Evolutionary conservation across 1,139 yeast species (phyloP).

Genomic region (Pichia cactophila): DNA sequence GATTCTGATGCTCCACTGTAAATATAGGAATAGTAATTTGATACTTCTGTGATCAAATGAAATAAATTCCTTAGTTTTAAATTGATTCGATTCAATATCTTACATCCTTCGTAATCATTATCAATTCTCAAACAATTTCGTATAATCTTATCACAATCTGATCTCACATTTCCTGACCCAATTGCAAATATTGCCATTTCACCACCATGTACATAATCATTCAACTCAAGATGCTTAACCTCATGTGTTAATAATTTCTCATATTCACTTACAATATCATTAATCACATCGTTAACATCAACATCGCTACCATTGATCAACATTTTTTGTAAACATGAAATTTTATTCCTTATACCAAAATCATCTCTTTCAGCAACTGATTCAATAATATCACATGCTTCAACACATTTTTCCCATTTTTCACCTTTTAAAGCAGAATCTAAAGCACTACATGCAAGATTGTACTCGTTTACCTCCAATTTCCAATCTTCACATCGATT

Average conservation of each 20-base stretch:
- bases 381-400: constrained; percentile 22
- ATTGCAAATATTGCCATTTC: constrained; percentile 22
- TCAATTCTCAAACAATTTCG: constrained; percentile 55
- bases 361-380: constrained; percentile 26
- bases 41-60: constrained; percentile 19
- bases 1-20: constrained; percentile 20
- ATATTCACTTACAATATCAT: constrained; percentile 20
- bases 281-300: constrained; percentile 16
- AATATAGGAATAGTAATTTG: constrained; percentile 25
- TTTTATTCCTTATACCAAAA: constrained; percentile 24
- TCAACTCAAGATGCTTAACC: constrained; percentile 13
- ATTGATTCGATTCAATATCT: constrained; percentile 38
- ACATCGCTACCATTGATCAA: constrained; percentile 1
- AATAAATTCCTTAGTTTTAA: constrained; percentile 21
- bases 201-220: constrained; percentile 19
- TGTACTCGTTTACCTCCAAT: constrained; percentile 7
- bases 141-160: constrained; percentile 25
- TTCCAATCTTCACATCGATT: not conserved
- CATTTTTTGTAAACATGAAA: constrained; percentile 17
- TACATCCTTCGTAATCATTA: constrained; percentile 56
- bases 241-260: constrained; percentile 17
- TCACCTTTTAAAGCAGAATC: not conserved
- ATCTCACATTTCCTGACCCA: constrained; percentile 8
- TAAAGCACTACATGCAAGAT: not conserved
- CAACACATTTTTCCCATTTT: constrained; percentile 24